A percentile compares a stretch with the other conserved stretches of the same genome.
Conservation (phyloP, 306 rosid species). For the Quercus berberidifolia region DNA sequence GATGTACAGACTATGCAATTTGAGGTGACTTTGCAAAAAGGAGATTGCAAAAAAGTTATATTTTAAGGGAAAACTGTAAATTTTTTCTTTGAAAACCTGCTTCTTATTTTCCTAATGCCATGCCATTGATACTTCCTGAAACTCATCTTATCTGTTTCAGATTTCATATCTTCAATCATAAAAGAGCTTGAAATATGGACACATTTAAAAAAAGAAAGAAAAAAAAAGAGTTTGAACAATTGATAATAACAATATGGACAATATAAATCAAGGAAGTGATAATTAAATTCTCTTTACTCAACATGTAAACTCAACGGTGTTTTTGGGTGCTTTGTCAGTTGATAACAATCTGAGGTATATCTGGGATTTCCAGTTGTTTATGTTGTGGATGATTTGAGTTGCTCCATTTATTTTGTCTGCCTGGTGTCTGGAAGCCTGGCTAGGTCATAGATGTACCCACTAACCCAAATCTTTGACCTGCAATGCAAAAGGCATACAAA, state of each 20-base stretch:
- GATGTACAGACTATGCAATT: conserved; percentile 25
- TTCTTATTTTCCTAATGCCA: conserved; percentile 4
- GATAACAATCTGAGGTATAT: not conserved
- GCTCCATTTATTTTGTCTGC: not conserved
- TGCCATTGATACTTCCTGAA: conserved; percentile 10
- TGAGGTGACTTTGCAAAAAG: conserved; percentile 30
- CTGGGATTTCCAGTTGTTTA: not conserved
- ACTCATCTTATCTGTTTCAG: not conserved
- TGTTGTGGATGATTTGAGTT: not conserved
- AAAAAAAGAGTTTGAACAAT: not conserved
- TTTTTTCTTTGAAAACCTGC: conserved; percentile 6
- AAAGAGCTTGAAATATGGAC: no score
- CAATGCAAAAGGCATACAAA: not conserved
- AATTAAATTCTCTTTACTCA: not conserved
- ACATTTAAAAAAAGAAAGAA: no score
- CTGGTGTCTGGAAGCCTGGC: not conserved
- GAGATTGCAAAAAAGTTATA: conserved; percentile 42
- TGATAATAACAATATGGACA: not conserved
- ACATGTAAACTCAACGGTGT: not conserved
- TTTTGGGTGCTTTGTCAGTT: not conserved
- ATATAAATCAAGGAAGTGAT: not conserved
- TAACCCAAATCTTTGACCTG: not conserved
- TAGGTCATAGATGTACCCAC: not conserved
- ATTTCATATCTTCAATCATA: not conserved
- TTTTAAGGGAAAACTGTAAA: conserved; percentile 53